Base-by-base conservation (phyloP, 306 rosid species). In the Fragaria ananassa region DNA sequence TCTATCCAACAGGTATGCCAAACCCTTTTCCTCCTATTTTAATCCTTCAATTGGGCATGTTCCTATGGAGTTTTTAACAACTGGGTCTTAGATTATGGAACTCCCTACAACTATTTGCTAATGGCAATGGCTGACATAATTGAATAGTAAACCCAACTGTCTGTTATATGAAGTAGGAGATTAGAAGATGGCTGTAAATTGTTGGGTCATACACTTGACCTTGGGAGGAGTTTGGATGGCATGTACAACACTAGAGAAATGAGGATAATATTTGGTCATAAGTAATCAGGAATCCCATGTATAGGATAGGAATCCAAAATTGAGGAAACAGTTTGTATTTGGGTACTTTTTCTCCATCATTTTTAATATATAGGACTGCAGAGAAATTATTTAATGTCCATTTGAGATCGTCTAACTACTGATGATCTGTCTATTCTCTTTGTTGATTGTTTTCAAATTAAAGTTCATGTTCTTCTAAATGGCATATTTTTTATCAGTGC, bases 1-100 rank as follows among this genome's bases (percentile, higher is more conserved):
- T 77, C 80, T 82, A 76, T 87, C 91, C 61, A 82, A 78, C 69
- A 82, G 96, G 98, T 87, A 74, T n/a, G 18, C 7, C 12, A 39
- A 25, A 35, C 25, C 74, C 76, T 77, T 77, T 74, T 76, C 29
- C 51, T 11, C 3, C 6, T 25, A 23, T 1, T 53, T 68, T 63
- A 49, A 23, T 65, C 63, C 6, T 77, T 54, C 27, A 49, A 53
- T 35, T 27, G 6, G 68, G 37, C 39, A 27, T 74, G 58, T 15
- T 17, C 27, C 34, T 69, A 35, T 29, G 27, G 9, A 42, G 10
- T 66, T 65, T 47, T 65, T 29, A 42, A 13, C 44, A 60, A 19
- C 10, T 82, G 71, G 80, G 74, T 75, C 23, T 42, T 41, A 13
- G 77, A 2, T 56, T 56, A 56, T 19, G 60, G 10, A 42, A 8